A percentile compares a stretch with the other conserved stretches of the same genome.
phyloP scores from a whole-genome alignment of 495 filamentous ascomycete species.

The Xylaria sp. region DNA sequence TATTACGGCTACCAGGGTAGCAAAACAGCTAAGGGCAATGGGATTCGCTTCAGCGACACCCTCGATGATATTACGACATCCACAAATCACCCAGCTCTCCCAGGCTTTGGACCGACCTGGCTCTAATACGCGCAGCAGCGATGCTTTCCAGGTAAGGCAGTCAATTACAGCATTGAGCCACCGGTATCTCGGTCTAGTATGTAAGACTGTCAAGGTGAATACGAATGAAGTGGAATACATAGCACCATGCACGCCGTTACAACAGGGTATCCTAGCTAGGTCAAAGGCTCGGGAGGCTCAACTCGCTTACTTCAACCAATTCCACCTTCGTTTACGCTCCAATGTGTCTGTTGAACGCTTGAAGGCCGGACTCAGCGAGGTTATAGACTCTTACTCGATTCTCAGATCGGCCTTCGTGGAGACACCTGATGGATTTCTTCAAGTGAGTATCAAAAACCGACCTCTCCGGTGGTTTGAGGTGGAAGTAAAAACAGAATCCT shows the following conservation, averaged over 20 bases:
- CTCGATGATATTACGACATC: slow-evolving; percentile 70
- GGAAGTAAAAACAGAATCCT: slow-evolving; percentile 28
- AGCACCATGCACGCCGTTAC: slow-evolving; percentile 77
- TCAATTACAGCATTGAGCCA: slow-evolving; percentile 64
- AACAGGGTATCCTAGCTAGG: slow-evolving; percentile 79
- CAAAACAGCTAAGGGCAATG: slow-evolving; percentile 55
- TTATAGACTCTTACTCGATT: slow-evolving; percentile 59
- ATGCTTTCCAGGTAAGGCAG: slow-evolving; percentile 57
- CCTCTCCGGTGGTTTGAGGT: slow-evolving; percentile 57
- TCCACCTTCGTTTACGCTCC: slow-evolving; percentile 60
- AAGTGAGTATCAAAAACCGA: slow-evolving; percentile 63
- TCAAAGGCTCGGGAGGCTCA: slow-evolving; percentile 60
- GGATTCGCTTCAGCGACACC: slow-evolving; percentile 65
- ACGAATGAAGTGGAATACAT: slow-evolving; percentile 67
- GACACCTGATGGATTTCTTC: slow-evolving; percentile 74
- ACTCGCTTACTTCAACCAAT: slow-evolving; percentile 72
- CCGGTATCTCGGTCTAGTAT: slow-evolving; percentile 51
- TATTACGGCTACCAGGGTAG: slow-evolving; percentile 74
- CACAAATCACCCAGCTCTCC: slow-evolving; percentile 57
- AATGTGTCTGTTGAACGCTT: slow-evolving; percentile 52
- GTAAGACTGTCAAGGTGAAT: slow-evolving; percentile 26
- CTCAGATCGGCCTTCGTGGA: slow-evolving; percentile 70
- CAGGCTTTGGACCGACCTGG: slow-evolving; percentile 43
- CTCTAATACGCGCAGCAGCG: slow-evolving; percentile 34
- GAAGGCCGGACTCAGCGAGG: slow-evolving; percentile 55